Evolutionary conservation across 805 yeast species (phyloP).

Genomic region (Hanseniaspora thailandica): DNA sequence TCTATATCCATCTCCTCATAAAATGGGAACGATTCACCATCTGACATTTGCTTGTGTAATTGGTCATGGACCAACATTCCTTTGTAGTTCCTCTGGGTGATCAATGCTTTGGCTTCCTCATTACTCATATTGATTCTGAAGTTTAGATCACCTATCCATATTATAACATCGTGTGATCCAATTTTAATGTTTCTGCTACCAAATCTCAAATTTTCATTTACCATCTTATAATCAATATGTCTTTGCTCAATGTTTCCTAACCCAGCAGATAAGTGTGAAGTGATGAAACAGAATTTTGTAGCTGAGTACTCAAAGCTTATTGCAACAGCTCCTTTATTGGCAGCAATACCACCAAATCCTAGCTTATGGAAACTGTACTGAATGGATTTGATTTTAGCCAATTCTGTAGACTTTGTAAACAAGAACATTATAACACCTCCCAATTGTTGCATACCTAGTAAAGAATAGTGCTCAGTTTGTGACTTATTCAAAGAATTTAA

Average conservation of each 20-base stretch:
- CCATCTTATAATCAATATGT: constrained; percentile 73
- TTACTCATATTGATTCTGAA: constrained; percentile 65
- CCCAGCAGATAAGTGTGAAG: constrained; percentile 91
- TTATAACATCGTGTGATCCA: constrained; percentile 66
- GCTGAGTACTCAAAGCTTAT: constrained; percentile 54
- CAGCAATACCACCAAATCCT: constrained; percentile 86
- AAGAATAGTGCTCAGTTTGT: constrained; percentile 35
- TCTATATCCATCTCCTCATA: constrained; percentile 69
- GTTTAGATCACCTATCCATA: constrained; percentile 92
- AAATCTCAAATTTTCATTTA: constrained; percentile 57
- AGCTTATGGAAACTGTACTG: constrained; percentile 75
- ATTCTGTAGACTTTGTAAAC: constrained; percentile 46
- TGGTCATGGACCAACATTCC: constrained; percentile 65
- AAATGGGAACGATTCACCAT: constrained; percentile 66
- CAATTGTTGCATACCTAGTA: constrained; percentile 65
- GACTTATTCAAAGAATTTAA: constrained; percentile 34
- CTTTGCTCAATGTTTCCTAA: constrained; percentile 68
- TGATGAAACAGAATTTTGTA: constrained; percentile 64
- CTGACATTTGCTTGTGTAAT: constrained; percentile 59
- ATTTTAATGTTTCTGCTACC: constrained; percentile 41
- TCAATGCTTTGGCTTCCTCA: constrained; percentile 52
- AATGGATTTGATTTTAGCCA: constrained; percentile 44
- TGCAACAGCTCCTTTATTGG: constrained; percentile 69
- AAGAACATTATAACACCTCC: constrained; percentile 74
- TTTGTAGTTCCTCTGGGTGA: constrained; percentile 37